A percentile compares a stretch with the other conserved stretches of the same genome.
Conservation (phyloP, 1,284 basidiomycete genomes). For the Moesziomyces sp. region DNA sequence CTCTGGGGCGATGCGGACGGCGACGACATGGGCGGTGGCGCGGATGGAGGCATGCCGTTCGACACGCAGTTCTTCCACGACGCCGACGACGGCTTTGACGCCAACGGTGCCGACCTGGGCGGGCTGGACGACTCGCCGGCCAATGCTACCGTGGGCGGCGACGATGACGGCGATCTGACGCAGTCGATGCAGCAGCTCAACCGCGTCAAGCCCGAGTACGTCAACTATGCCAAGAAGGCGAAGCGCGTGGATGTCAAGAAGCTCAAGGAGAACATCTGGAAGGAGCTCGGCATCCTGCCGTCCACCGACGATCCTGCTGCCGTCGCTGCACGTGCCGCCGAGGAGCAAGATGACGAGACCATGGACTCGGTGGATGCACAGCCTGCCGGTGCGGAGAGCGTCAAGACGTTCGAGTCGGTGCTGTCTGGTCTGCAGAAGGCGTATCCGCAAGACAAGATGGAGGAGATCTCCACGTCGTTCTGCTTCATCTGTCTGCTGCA, state of each 20-base stretch:
- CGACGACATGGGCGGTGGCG: constrained; percentile 29
- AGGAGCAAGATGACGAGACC: constrained; percentile 26
- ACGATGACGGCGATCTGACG: constrained; percentile 83
- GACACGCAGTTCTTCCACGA: constrained; percentile 98
- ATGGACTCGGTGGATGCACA: constrained; percentile 15
- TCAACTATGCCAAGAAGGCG: constrained; percentile 94
- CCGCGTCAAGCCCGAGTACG: constrained; percentile 84
- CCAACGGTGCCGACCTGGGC: constrained; percentile 37
- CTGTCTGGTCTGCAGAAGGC: constrained; percentile 81
- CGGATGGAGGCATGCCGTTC: constrained; percentile 74
- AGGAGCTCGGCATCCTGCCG: constrained; percentile 73
- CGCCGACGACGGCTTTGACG: constrained; percentile 75
- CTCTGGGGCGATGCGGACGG: constrained; percentile 91
- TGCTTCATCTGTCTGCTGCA: constrained; percentile 98
- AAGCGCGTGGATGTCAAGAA: constrained; percentile 96
- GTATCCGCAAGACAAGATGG: constrained; percentile 93
- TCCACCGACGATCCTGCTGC: constrained; percentile 24
- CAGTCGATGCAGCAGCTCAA: constrained; percentile 80
- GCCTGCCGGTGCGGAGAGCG: constrained; percentile 10
- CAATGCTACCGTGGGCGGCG: constrained; percentile 58
- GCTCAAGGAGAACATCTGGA: constrained; percentile 98
- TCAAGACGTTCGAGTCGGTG: constrained; percentile 77
- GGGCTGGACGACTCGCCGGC: constrained; percentile 54
- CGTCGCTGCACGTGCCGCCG: constrained; percentile 8
- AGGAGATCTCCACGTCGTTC: constrained; percentile 98